Percentiles rank a stretch among this genome's conserved stretches.
Conservation (phyloP, 2,329 filamentous ascomycete genomes). For the Corinectria fuckeliana region DNA sequence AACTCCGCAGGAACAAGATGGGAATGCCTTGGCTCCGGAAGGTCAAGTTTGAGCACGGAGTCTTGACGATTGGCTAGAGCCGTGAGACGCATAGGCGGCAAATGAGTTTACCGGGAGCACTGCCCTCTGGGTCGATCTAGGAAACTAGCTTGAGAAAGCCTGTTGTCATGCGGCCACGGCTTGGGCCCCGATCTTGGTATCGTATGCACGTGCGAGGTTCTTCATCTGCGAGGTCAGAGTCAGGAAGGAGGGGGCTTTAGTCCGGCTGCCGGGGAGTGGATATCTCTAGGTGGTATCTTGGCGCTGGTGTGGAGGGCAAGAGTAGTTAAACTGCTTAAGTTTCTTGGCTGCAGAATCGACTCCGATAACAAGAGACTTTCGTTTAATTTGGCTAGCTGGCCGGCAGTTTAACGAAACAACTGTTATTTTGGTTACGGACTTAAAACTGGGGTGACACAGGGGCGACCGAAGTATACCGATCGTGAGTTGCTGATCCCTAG, state of each 20-base stretch:
- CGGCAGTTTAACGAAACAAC: not conserved
- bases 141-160: not conserved
- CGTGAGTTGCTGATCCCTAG: not conserved
- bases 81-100: not conserved
- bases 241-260: constrained; percentile 1
- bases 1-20: not conserved
- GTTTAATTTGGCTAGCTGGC: not conserved
- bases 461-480: not conserved
- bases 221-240: not conserved
- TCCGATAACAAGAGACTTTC: not conserved
- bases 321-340: constrained; percentile 10
- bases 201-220: not conserved
- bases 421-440: not conserved
- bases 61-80: not conserved
- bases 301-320: not conserved
- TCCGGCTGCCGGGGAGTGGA: not conserved
- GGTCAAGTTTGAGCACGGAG: not conserved
- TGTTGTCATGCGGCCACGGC: not conserved
- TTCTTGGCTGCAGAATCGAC: not conserved
- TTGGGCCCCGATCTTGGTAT: not conserved
- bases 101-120: constrained; percentile 6
- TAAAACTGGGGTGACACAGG: not conserved
- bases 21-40: not conserved
- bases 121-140: constrained; percentile 14
- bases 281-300: not conserved